Conservation (phyloP, 352 stramenopile species). For the Pythium monospermum region DNA sequence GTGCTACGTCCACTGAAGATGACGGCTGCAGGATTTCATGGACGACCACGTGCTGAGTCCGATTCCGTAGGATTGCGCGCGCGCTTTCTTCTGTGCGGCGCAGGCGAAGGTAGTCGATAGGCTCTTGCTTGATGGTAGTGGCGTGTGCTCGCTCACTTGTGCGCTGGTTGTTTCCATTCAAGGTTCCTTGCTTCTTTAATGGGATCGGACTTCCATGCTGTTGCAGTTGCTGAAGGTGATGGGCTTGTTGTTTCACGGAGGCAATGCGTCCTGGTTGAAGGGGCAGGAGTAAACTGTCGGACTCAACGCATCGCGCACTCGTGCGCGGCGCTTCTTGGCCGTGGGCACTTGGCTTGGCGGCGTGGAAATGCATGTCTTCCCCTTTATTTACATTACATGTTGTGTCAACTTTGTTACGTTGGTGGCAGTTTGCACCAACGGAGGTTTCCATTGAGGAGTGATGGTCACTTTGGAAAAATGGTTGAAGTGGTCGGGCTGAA, state of each 20-base stretch:
- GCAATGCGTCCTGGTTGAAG: slow-evolving; percentile 9
- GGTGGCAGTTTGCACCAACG: not conserved
- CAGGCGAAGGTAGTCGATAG: slow-evolving; percentile 62
- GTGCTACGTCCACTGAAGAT: too few relatives aligned
- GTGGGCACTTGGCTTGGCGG: not conserved
- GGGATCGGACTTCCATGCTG: slow-evolving; percentile 3
- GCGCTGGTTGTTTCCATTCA: slow-evolving; percentile 7
- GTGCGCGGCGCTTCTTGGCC: not conserved
- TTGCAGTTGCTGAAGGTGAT: slow-evolving; percentile 7
- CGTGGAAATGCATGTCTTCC: slow-evolving; percentile 1
- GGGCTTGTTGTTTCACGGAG: slow-evolving; percentile 8
- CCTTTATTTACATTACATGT: not conserved
- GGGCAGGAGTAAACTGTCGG: slow-evolving; percentile 5
- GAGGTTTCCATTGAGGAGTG: not conserved
- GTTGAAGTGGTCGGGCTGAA: slow-evolving; percentile 3
- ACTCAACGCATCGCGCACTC: not conserved
- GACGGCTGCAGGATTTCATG: slow-evolving; percentile 45
- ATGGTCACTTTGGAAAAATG: not conserved
- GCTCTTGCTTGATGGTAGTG: slow-evolving; percentile 21
- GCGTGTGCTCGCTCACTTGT: not conserved
- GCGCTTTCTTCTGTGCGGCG: slow-evolving; percentile 56
- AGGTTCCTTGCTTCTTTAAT: not conserved
- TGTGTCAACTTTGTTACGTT: not conserved
- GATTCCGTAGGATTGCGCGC: slow-evolving; percentile 41
- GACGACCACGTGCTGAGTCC: slow-evolving; percentile 26